A percentile compares a stretch with the other conserved stretches of the same genome.
These are phyloP conservation scores for Keithomyces neogunnii DNA, from an alignment of 2,329 filamentous ascomycete genomes.

Conservation along the genomic window DNA sequence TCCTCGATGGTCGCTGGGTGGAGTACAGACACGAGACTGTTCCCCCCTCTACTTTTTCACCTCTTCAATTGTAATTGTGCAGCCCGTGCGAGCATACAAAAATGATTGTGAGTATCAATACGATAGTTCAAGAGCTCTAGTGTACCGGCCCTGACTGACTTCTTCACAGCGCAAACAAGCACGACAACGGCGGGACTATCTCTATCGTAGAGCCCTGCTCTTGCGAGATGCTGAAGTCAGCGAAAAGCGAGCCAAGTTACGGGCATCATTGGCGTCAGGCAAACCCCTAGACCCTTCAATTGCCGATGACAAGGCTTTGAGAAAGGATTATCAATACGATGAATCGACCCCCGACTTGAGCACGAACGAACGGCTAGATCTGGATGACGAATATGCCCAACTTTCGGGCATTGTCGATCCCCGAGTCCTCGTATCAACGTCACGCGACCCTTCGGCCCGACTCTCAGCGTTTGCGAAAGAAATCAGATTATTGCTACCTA, in stretches of 20 bases:
- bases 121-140: background rate
- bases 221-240: constrained; percentile 87
- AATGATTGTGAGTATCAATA: constrained; percentile 7
- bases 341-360: constrained; percentile 66
- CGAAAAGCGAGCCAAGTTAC: constrained; percentile 81
- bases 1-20: background rate
- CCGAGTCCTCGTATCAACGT: constrained; percentile 82
- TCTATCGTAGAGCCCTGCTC: constrained; percentile 81
- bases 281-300: constrained; percentile 76
- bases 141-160: background rate
- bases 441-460: constrained; percentile 75
- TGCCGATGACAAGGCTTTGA: constrained; percentile 75
- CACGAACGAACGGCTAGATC: constrained; percentile 59
- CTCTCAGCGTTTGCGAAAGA: constrained; percentile 91
- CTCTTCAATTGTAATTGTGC: background rate
- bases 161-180: constrained; percentile 28
- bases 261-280: constrained; percentile 78
- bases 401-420: constrained; percentile 89
- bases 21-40: background rate
- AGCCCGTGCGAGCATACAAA: background rate
- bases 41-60: background rate
- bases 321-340: constrained; percentile 89
- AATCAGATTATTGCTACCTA: constrained; percentile 74
- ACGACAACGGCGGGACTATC: constrained; percentile 43
- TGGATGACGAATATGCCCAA: constrained; percentile 86